A percentile compares a stretch with the other conserved stretches of the same genome.
Conservation (phyloP, 176 grass and related monocot species). For the Triticum urartu region DNA sequence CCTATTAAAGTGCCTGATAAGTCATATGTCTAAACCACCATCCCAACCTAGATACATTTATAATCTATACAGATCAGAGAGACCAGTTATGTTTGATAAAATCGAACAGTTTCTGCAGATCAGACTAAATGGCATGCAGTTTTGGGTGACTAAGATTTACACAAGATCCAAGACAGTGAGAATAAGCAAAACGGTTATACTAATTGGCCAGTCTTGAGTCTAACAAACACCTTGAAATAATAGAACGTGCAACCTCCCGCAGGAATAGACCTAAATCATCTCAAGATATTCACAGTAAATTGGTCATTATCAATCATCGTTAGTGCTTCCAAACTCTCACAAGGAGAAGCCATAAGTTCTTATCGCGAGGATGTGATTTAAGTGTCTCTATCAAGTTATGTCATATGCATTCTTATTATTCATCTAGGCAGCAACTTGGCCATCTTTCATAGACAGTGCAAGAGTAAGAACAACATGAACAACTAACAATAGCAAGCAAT, state of each 20-base stretch:
- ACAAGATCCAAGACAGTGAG: not conserved
- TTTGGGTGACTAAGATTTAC: not conserved
- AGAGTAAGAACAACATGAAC: not conserved
- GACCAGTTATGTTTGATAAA: not conserved
- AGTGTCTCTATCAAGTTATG: not conserved
- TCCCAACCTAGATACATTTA: not conserved
- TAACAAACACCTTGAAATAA: not conserved
- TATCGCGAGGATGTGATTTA: not conserved
- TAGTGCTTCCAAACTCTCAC: not conserved
- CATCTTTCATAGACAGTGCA: slow-evolving; percentile 4
- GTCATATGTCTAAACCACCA: not conserved
- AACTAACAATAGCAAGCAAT: not conserved
- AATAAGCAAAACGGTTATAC: not conserved
- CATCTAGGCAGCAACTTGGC: not conserved
- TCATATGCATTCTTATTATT: not conserved
- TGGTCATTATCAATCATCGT: not conserved
- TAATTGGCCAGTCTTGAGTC: not conserved
- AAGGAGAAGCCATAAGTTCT: not conserved
- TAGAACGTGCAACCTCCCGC: not conserved
- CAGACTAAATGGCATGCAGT: not conserved
- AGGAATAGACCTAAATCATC: not conserved
- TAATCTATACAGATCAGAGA: not conserved
- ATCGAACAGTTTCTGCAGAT: not conserved
- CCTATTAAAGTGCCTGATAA: not conserved
- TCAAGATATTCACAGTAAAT: not conserved